Evolutionary conservation across 2,329 filamentous ascomycete genomes (phyloP), one percentile per base, ranked within the genome.

Genomic region (Fusarium palustre): DNA sequence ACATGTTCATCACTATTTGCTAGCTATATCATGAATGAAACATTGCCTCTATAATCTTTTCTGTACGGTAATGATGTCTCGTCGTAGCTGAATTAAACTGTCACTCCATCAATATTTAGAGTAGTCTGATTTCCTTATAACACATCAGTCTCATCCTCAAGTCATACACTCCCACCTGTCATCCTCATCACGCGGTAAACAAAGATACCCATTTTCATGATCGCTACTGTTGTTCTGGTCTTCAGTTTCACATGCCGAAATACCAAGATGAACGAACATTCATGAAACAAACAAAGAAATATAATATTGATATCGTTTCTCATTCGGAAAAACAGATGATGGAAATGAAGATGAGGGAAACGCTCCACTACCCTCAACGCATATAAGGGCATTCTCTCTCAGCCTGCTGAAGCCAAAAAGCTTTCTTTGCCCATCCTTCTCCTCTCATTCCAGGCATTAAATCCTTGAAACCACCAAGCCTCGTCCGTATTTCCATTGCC

Each of bases 241-340:
- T 41, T 12, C 9, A 13, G 11, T 18, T 36, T 24, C n/a, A 20
- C 24, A 28, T 16, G 7, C 3, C 34, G 18, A 6, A 28, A 50
- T 7, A n/a, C 6, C 28, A 16, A 16, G 12, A 22, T 8, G 31
- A 33, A 33, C 5, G 31, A 33, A 33, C 5, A 11, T 20, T 53
- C 36, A 50, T 54, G 15, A 56, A 68, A 69, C 52, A 61, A 43
- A 59, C 55, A 67, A 72, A 70, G 38, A 65, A 66, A 72, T 65
- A 69, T 69, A 64, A 49, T 71, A 73, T 69, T 74, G 55, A 63
- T 73, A 64, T 69, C 62, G 69, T 73, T 61, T 72, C 64, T 72
- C 64, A 45, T 69, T 55, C 28, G 55, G 45, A 54, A 71, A 66
- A 69, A 68, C 54, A 61, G 30, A 61, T 38, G 47, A 55, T 42